Conservation (phyloP, 352 stramenopile species). For the Phytopythium helicoides region DNA sequence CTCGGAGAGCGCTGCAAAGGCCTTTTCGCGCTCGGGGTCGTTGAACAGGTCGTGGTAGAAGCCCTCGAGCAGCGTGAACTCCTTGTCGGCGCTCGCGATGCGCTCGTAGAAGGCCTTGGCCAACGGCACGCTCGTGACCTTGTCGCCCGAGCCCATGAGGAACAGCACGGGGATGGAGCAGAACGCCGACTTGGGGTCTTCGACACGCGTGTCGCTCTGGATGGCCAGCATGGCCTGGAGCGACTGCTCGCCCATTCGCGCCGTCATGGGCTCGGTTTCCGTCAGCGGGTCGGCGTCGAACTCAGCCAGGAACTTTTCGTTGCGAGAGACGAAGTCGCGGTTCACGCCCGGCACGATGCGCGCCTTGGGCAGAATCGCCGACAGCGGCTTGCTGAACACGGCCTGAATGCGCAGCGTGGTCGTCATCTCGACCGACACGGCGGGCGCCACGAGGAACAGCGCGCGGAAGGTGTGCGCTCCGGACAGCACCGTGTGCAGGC, state of each 20-base stretch:
- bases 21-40: slow-evolving; percentile 52
- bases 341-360: slow-evolving; percentile 30
- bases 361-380: slow-evolving; percentile 14
- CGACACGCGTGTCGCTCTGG: slow-evolving; percentile 25
- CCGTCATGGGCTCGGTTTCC: slow-evolving; percentile 33
- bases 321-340: slow-evolving; percentile 19
- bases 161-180: slow-evolving; percentile 28
- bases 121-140: slow-evolving; percentile 45
- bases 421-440: slow-evolving; percentile 21
- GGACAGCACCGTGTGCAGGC: slow-evolving; percentile 25
- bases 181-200: slow-evolving; percentile 23
- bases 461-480: slow-evolving; percentile 19
- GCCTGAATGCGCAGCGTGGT: slow-evolving; percentile 14
- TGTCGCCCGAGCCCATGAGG: slow-evolving; percentile 46
- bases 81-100: slow-evolving; percentile 46
- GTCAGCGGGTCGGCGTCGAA: slow-evolving; percentile 29
- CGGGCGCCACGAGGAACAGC: slow-evolving; percentile 21
- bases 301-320: slow-evolving; percentile 22
- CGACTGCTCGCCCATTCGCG: slow-evolving; percentile 40
- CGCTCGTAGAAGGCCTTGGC: slow-evolving; percentile 43
- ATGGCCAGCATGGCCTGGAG: slow-evolving; percentile 32
- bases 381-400: slow-evolving; percentile 17
- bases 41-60: slow-evolving; percentile 61
- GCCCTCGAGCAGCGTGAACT: slow-evolving; percentile 50
- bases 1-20: slow-evolving; percentile 32